Conservation (phyloP, 192 early-diverging fungal genomes). For the Lobosporangium transversale region DNA sequence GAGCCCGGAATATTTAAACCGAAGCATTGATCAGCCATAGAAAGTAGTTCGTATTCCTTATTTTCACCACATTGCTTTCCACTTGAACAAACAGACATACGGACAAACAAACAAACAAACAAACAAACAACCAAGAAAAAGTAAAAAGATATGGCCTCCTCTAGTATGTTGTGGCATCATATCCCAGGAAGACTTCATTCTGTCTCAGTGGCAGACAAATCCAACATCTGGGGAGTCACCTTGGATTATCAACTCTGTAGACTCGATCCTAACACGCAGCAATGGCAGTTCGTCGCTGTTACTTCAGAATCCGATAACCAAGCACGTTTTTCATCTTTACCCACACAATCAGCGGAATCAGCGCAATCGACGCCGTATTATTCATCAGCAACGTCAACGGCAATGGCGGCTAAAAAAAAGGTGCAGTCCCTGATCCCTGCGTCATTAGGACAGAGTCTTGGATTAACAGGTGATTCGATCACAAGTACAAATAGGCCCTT, state of each 20-base stretch:
- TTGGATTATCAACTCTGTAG: conserved; percentile 43
- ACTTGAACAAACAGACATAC: too few species aligned
- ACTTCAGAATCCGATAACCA: conserved; percentile 18
- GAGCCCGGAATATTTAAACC: too few species aligned
- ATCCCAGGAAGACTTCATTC: conserved; percentile 45
- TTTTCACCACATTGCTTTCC: too few species aligned
- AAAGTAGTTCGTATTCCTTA: too few species aligned
- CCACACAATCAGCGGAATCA: conserved; percentile 6
- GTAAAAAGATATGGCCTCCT: neutral
- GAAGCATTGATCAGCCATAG: too few species aligned
- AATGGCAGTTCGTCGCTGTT: conserved; percentile 42
- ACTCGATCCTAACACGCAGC: conserved; percentile 13
- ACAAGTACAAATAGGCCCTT: neutral
- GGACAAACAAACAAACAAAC: too few species aligned
- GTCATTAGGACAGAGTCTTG: neutral
- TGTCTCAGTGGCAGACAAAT: conserved; percentile 36
- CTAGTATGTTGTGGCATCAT: conserved; percentile 21
- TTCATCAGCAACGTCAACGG: neutral
- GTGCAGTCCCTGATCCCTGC: neutral
- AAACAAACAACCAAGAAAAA: too few species aligned
- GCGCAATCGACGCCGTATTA: neutral
- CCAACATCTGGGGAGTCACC: conserved; percentile 46
- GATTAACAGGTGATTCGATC: neutral
- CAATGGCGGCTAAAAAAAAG: neutral
- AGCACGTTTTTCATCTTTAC: conserved; percentile 8